A percentile compares a stretch with the other conserved stretches of the same genome.
These are phyloP conservation scores for Pachyrhizus erosus DNA, from an alignment of 306 rosid genomes.

Conservation along the genomic window DNA sequence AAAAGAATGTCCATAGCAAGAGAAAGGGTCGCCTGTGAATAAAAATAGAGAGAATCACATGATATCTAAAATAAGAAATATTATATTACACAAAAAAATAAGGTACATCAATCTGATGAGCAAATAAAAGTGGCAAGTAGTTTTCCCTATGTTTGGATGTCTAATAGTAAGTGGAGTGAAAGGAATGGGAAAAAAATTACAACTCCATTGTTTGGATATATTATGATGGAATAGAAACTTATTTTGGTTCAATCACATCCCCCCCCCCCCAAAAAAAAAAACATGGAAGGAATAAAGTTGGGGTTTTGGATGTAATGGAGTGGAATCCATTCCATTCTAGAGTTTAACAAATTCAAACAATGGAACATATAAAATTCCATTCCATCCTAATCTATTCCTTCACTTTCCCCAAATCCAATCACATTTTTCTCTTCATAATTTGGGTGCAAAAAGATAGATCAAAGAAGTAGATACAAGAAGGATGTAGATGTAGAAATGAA, in stretches of 20 bases:
- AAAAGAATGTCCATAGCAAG: slow-evolving; percentile 96
- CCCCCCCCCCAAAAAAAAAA: not conserved
- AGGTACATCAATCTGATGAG: not conserved
- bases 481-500: slow-evolving; percentile 17
- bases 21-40: slow-evolving; percentile 82
- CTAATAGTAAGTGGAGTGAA: not conserved
- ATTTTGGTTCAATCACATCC: not conserved
- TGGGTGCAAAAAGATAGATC: slow-evolving; percentile 15
- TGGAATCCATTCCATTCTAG: not conserved
- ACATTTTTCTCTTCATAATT: not conserved
- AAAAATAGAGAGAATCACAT: slow-evolving; percentile 17
- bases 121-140: slow-evolving; percentile 10
- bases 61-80: slow-evolving; percentile 28
- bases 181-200: not conserved
- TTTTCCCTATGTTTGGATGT: not conserved
- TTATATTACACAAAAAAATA: slow-evolving; percentile 39
- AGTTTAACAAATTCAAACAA: not conserved
- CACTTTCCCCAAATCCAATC: not conserved
- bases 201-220: not conserved
- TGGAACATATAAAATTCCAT: not conserved
- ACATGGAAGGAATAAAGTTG: not conserved
- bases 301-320: not conserved
- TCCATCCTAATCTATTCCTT: not conserved
- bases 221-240: not conserved
- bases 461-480: slow-evolving; percentile 12